Conservation (phyloP, 768 basidiomycete genomes). For the Tylopilus rubrobrunneus region DNA sequence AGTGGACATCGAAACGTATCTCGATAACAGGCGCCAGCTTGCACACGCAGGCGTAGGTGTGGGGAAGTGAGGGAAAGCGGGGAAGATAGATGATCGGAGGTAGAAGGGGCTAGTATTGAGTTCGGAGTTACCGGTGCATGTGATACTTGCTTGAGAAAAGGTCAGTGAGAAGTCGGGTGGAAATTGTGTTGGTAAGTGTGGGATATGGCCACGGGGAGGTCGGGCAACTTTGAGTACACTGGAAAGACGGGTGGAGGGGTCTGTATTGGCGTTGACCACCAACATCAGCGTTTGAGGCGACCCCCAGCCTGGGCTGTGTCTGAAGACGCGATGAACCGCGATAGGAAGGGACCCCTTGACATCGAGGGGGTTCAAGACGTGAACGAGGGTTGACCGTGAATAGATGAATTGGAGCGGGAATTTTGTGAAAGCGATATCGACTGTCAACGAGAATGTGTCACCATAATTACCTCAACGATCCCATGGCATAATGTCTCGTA, state of each 20-base stretch:
- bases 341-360: not conserved
- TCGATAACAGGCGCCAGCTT: not conserved
- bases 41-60: conserved; percentile 3
- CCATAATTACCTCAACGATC: conserved; percentile 15
- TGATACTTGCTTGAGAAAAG: not conserved
- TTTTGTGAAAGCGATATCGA: conserved; percentile 4
- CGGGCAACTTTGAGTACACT: not conserved
- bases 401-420: conserved; percentile 12
- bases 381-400: conserved; percentile 2
- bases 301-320: not conserved
- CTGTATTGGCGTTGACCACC: not conserved
- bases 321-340: not conserved
- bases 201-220: not conserved
- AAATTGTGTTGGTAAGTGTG: conserved; percentile 1
- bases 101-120: not conserved
- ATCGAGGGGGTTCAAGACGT: not conserved
- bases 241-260: not conserved
- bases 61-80: conserved; percentile 28
- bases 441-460: conserved; percentile 7
- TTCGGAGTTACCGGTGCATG: conserved; percentile 4
- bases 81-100: conserved; percentile 5
- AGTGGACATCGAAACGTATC: not conserved
- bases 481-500: not conserved
- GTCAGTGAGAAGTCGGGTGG: not conserved
- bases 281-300: not conserved